phyloP scores from a whole-genome alignment of 805 yeast species.

The Lipomyces mesembrius region DNA sequence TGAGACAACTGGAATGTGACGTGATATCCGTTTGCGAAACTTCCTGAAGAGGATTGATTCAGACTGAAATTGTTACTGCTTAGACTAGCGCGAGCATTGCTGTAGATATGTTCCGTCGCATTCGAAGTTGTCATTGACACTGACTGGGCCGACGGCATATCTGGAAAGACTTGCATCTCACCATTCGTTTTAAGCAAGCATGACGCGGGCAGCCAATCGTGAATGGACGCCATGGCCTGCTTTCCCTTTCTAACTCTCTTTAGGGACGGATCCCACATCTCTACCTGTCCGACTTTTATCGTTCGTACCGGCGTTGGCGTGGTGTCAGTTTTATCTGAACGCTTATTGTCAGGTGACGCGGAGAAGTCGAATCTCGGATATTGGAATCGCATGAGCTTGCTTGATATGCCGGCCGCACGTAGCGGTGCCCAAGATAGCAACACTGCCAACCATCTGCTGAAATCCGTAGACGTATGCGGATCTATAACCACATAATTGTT shows the following conservation, averaged over 20 bases:
- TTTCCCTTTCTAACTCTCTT: constrained; percentile 12
- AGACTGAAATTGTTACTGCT: background rate
- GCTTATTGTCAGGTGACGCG: background rate
- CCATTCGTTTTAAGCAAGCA: constrained; percentile 34
- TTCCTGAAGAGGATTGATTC: background rate
- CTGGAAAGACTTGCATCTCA: constrained; percentile 32
- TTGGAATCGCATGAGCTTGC: constrained; percentile 29
- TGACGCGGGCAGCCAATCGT: constrained; percentile 26
- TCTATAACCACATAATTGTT: constrained; percentile 23
- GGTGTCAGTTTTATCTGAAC: background rate
- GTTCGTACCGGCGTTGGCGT: constrained; percentile 21
- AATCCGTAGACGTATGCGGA: constrained; percentile 26
- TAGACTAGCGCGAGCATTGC: background rate
- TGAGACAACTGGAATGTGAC: constrained; percentile 27
- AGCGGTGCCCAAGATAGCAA: constrained; percentile 34
- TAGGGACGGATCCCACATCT: constrained; percentile 31
- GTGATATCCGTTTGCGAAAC: constrained; percentile 15
- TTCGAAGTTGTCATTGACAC: constrained; percentile 6
- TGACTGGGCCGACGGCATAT: constrained; percentile 8
- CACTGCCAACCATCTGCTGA: constrained; percentile 32
- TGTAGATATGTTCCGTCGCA: constrained; percentile 8
- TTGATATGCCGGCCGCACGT: constrained; percentile 31
- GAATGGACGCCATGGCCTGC: constrained; percentile 2
- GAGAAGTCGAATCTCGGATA: constrained; percentile 28
- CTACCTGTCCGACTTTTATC: constrained; percentile 32